Evolutionary conservation across 2,329 filamentous ascomycete genomes (phyloP), one percentile per base, ranked within the genome.

Genomic region (Aspergillus tanneri): DNA sequence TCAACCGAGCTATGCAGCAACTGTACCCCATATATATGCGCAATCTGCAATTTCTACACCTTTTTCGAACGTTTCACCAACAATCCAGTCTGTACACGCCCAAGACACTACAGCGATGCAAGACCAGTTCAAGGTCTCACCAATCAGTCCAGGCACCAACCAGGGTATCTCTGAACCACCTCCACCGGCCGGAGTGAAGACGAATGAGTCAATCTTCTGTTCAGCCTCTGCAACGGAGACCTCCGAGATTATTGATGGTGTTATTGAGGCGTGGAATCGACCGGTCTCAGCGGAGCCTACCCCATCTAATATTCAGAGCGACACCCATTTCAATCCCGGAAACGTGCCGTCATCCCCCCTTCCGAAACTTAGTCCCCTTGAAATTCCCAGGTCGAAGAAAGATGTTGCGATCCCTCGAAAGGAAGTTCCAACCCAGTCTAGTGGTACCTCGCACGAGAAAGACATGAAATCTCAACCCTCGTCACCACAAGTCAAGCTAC

Each of bases 241-340:
- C 14, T 58, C 66, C 11, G 66, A 70, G 21, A 72, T 62, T 22
- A 74, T 74, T 42, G 72, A 75, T 46, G 67, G 66, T 43, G 66
- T 75, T 21, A 75, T 74, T 40, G 63, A 73, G 54, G 69, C 70
- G 35, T 75, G 70, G 73, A 69, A 60, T 35, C 61, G 62, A 5
- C 72, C 71, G 14, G 46, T 69, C 22, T 58, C 58, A 3, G 46
- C 61, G n/a, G 53, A 59, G 8, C 42, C 51, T 18, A 56, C 55
- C 35, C 30, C 47, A 7, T 36, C 59, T 34, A 42, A 24, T 19
- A 46, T 54, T 2, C 46, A 56, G 18, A 47, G 40, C 24, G 45
- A 34, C 21, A 43, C 40, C 18, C 53, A 34, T 21, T 34, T 52
- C 1, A 25, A 41, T 43, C 43, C 36, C 49, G 23, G 49, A 47